These are phyloP conservation scores for Ogataea minuta DNA, from an alignment of 805 yeast genomes.

Conservation along the genomic window DNA sequence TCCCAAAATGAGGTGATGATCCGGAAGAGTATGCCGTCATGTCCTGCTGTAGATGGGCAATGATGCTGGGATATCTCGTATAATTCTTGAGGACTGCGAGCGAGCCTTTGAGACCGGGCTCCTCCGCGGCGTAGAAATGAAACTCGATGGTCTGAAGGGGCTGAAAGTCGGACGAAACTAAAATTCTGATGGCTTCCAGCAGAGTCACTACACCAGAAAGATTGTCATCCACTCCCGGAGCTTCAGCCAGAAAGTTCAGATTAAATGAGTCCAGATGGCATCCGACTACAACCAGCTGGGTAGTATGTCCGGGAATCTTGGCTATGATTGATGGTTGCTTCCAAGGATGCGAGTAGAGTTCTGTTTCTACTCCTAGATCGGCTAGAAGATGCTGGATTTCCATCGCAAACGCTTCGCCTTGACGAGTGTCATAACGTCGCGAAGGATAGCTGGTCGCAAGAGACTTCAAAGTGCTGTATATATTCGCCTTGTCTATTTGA, in stretches of 20 bases:
- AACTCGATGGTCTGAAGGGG: constrained; percentile 70
- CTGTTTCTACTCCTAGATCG: constrained; percentile 12
- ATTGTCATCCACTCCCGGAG: constrained; percentile 97
- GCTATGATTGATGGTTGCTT: constrained; percentile 75
- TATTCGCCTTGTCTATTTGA: constrained; percentile 2
- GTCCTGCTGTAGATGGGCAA: constrained; percentile 90
- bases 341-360: constrained; percentile 69
- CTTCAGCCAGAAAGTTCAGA: constrained; percentile 57
- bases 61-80: constrained; percentile 53
- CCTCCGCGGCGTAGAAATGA: constrained; percentile 95
- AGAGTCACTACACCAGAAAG: constrained; percentile 84
- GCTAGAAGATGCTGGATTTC: constrained; percentile 39
- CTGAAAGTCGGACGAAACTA: constrained; percentile 35
- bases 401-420: constrained; percentile 8
- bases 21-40: constrained; percentile 80
- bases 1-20: constrained; percentile 71
- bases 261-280: constrained; percentile 88
- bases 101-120: constrained; percentile 87
- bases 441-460: constrained; percentile 2
- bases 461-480: neutral
- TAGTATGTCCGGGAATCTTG: constrained; percentile 43
- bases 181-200: constrained; percentile 69
- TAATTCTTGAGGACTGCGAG: constrained; percentile 68
- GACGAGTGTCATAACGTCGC: constrained; percentile 5
- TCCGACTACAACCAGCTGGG: constrained; percentile 63